A percentile compares a stretch with the other conserved stretches of the same genome.
Conservation (phyloP, 345 rosid species). For the Eucalyptus marginata region DNA sequence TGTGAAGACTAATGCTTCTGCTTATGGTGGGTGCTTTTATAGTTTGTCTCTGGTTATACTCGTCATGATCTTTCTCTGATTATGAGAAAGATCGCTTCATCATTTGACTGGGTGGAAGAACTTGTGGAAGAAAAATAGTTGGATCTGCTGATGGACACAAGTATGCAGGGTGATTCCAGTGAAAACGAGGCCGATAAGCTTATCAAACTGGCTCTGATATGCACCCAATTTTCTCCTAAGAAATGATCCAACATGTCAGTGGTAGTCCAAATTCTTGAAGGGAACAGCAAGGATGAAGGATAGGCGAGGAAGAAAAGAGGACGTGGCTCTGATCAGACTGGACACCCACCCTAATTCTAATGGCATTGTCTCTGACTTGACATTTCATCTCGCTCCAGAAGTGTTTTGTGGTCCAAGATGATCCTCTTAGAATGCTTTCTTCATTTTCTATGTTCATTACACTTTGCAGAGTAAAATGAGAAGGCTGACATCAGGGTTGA, state of each 20-base stretch:
- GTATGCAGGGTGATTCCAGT: not conserved
- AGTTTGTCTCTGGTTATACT: not conserved
- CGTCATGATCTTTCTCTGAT: not conserved
- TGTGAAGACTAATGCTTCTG: not conserved
- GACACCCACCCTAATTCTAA: not conserved
- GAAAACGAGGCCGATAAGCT: not conserved
- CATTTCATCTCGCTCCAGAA: not conserved
- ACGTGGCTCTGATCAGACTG: not conserved
- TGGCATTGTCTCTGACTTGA: not conserved
- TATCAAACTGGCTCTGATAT: not conserved
- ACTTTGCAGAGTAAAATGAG: not conserved
- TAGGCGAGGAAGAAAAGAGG: not conserved
- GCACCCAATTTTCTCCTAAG: not conserved
- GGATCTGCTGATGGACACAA: not conserved
- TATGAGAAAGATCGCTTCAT: too few species aligned
- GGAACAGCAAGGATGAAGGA: not conserved
- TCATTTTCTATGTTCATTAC: not conserved
- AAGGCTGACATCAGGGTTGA: not conserved
- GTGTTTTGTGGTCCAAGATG: not conserved
- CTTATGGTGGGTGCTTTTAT: not conserved
- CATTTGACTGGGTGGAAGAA: not conserved
- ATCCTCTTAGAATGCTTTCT: not conserved
- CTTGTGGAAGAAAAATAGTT: not conserved
- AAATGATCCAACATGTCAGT: not conserved
- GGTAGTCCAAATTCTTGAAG: not conserved